Evolutionary conservation across 1,139 yeast species (phyloP), one percentile per base, ranked within the genome.

Genomic region (Saccharomyces hybrid): DNA sequence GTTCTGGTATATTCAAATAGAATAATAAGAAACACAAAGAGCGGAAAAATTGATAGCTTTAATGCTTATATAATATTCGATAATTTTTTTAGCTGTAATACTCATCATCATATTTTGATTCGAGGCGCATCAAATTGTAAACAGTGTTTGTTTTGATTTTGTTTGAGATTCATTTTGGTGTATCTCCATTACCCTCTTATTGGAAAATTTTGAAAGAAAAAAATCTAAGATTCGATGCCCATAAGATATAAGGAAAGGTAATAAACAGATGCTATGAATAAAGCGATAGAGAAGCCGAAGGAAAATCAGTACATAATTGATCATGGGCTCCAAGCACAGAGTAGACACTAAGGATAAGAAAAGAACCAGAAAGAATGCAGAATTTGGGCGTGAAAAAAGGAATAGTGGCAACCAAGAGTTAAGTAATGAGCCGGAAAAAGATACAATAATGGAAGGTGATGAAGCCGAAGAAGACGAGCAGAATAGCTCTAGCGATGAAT

Each of bases 381-480:
- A 26, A 6, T 29, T 5, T 25, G 48, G 14, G 19, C 16, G 7
- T 11, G 14, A 25, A 8, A 46, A 9, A 26, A 46, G 16, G 38
- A 16, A 16, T n/a, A 16, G 38, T 5, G 14, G 16, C 16, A 46
- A 14, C 13, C n/a, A 3, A 14, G 19, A 26, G 13, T 14, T 29
- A 29, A 47, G 19, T 31, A 38, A 11, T 26, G 19, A 48, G 23
- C 13, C 16, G 31, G 41, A 47, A 16, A 19, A 28, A 28, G 26
- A n/a, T 3, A 52, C 61, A 19, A 58, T 3, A n/a, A 38, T 48
- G 27, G 49, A 48, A 41, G 62, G 55, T n/a, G 66, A 58, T 14
- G 31, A 49, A 3, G 58, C 54, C 11, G 57, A 54, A n/a, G 54
- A 52, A 5, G 53, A 50, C 8, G 58, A 56, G 8, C 54, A 47